Percentiles rank a stretch among this genome's conserved stretches.
phyloP scores from a whole-genome alignment of 1,139 yeast species.

The Keqinozyma sinolaborantium region DNA sequence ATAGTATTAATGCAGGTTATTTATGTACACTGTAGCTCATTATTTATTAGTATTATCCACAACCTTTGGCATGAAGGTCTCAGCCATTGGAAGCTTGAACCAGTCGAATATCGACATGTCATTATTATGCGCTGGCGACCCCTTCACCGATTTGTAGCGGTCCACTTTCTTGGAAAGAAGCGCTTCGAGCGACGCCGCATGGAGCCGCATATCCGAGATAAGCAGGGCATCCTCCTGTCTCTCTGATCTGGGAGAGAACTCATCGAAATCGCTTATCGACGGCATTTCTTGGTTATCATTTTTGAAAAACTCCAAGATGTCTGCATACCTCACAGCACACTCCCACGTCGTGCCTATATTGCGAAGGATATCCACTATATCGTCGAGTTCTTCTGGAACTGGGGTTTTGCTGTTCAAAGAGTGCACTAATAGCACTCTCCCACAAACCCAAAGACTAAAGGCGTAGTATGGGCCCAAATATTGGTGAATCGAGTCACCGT shows the following conservation, averaged over 20 bases:
- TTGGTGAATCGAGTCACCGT: constrained; percentile 9
- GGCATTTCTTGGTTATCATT: constrained; percentile 9
- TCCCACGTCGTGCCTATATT: constrained; percentile 13
- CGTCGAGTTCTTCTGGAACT: constrained; percentile 11
- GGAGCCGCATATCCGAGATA: constrained; percentile 13
- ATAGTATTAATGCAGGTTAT: too few species aligned
- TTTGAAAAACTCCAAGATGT: constrained; percentile 14
- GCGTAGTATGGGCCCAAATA: constrained; percentile 16
- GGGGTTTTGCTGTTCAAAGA: constrained; percentile 10
- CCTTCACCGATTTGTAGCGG: constrained; percentile 10
- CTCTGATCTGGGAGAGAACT: too few species aligned
- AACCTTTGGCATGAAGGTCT: too few species aligned
- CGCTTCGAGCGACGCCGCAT: constrained; percentile 13
- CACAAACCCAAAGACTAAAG: constrained; percentile 16
- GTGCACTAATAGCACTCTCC: constrained; percentile 14
- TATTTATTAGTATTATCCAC: too few species aligned
- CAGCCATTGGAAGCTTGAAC: constrained; percentile 12
- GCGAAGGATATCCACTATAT: constrained; percentile 8
- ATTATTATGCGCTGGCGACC: too few species aligned
- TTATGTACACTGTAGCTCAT: background rate
- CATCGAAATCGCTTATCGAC: too few species aligned
- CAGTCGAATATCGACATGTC: constrained; percentile 14
- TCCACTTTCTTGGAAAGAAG: constrained; percentile 13
- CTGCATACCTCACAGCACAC: constrained; percentile 15
- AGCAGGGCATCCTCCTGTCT: constrained; percentile 13